A percentile compares a stretch with the other conserved stretches of the same genome.
phyloP scores from a whole-genome alignment of 2,329 filamentous ascomycete species.

The Orbilia javanica region DNA sequence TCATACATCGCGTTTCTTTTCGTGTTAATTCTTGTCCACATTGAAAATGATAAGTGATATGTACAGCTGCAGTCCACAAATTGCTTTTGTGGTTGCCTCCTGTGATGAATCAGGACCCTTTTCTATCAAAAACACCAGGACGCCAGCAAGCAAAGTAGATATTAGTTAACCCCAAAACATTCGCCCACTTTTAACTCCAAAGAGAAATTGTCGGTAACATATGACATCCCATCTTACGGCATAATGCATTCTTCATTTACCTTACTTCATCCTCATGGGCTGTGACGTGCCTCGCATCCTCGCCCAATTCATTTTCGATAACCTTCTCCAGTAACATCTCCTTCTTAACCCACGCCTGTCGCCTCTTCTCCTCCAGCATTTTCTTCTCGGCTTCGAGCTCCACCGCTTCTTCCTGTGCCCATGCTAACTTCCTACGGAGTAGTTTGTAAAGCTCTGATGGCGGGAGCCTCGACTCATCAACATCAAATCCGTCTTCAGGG shows the following conservation, averaged over 20 bases:
- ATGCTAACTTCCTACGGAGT: slow-evolving; percentile 75
- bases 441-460: slow-evolving; percentile 77
- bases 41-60: neutral
- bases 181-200: slow-evolving; percentile 56
- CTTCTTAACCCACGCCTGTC: slow-evolving; percentile 82
- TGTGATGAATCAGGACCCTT: neutral
- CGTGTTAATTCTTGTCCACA: slow-evolving; percentile 2
- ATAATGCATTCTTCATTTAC: slow-evolving; percentile 2
- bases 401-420: slow-evolving; percentile 77
- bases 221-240: slow-evolving; percentile 5
- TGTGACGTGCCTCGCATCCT: slow-evolving; percentile 71
- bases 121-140: slow-evolving; percentile 39
- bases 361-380: slow-evolving; percentile 75
- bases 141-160: neutral
- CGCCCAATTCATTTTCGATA: slow-evolving; percentile 77
- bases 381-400: slow-evolving; percentile 75
- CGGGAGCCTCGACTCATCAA: slow-evolving; percentile 64
- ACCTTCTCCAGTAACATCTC: slow-evolving; percentile 82
- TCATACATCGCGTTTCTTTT: neutral
- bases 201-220: slow-evolving; percentile 23
- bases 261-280: slow-evolving; percentile 36
- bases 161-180: slow-evolving; percentile 8
- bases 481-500: slow-evolving; percentile 61
- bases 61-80: neutral
- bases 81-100: neutral